Conservation (phyloP, 1,139 yeast species). For the Taphrina populina region DNA sequence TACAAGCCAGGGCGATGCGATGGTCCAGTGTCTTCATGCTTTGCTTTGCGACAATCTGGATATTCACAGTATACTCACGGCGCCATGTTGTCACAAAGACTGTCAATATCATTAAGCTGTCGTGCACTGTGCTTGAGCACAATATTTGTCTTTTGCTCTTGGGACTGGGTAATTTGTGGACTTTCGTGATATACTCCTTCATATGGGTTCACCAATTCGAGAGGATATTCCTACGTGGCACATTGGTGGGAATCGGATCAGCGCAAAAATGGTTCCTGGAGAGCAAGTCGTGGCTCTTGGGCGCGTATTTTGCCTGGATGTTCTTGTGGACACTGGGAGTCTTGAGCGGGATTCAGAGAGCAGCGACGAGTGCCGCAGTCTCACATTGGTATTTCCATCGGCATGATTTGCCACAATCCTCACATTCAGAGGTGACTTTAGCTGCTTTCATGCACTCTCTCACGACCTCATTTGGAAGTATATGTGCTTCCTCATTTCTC, state of each 20-base stretch:
- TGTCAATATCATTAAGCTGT: constrained; percentile 46
- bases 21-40: constrained; percentile 46
- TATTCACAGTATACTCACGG: constrained; percentile 44
- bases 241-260: constrained; percentile 41
- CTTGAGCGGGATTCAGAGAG: constrained; percentile 46
- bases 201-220: constrained; percentile 47
- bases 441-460: constrained; percentile 42
- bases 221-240: constrained; percentile 47
- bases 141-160: constrained; percentile 44
- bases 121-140: constrained; percentile 45
- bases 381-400: constrained; percentile 48
- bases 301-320: constrained; percentile 46
- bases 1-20: constrained; percentile 47
- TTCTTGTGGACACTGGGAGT: constrained; percentile 51
- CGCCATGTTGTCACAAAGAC: constrained; percentile 45
- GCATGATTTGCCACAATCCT: constrained; percentile 41
- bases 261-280: constrained; percentile 43
- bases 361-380: constrained; percentile 6
- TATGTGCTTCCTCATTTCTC: constrained; percentile 46
- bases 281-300: constrained; percentile 45
- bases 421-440: constrained; percentile 40
- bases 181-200: constrained; percentile 44
- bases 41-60: constrained; percentile 45
- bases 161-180: constrained; percentile 42
- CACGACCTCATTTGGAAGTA: constrained; percentile 47